Evolutionary conservation across 2,329 filamentous ascomycete genomes (phyloP).

Genomic region (Fusarium palustre): DNA sequence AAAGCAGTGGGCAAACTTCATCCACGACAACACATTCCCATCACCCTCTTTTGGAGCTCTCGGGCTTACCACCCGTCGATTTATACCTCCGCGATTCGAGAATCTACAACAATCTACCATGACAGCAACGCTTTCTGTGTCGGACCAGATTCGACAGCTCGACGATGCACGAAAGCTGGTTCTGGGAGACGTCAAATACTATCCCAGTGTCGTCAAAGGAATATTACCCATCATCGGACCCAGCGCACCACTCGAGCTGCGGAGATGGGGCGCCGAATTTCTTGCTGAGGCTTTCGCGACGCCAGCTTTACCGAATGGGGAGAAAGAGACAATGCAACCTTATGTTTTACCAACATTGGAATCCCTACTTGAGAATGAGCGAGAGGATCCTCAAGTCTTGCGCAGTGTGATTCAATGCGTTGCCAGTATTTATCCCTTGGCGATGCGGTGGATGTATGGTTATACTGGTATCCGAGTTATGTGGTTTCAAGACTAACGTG

Average conservation of each 20-base stretch:
- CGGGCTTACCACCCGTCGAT: conserved; percentile 9
- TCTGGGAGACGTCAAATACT: conserved; percentile 86
- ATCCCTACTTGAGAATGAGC: conserved; percentile 75
- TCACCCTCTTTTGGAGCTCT: conserved; percentile 19
- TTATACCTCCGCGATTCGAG: conserved; percentile 19
- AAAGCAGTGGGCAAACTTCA: conserved; percentile 39
- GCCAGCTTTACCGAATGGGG: conserved; percentile 79
- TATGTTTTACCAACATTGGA: conserved; percentile 82
- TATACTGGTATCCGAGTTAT: conserved; percentile 17
- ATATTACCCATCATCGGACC: conserved; percentile 92
- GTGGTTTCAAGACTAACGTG: conserved; percentile 47
- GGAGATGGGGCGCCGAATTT: conserved; percentile 96
- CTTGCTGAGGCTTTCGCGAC: conserved; percentile 95
- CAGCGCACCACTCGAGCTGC: conserved; percentile 79
- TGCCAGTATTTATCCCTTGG: conserved; percentile 91
- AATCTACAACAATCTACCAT: conserved; percentile 41
- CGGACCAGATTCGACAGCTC: conserved; percentile 86
- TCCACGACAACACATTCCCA: conserved; percentile 23
- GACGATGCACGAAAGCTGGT: conserved; percentile 91
- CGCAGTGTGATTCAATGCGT: conserved; percentile 89
- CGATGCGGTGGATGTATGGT: conserved; percentile 95
- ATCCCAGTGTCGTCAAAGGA: conserved; percentile 89
- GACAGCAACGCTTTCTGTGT: conserved; percentile 71
- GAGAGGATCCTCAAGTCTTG: conserved; percentile 82
- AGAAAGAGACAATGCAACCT: conserved; percentile 84